These are phyloP conservation scores for Hanseniaspora taiwanica DNA, from an alignment of 805 yeast species.

Conservation along the genomic window DNA sequence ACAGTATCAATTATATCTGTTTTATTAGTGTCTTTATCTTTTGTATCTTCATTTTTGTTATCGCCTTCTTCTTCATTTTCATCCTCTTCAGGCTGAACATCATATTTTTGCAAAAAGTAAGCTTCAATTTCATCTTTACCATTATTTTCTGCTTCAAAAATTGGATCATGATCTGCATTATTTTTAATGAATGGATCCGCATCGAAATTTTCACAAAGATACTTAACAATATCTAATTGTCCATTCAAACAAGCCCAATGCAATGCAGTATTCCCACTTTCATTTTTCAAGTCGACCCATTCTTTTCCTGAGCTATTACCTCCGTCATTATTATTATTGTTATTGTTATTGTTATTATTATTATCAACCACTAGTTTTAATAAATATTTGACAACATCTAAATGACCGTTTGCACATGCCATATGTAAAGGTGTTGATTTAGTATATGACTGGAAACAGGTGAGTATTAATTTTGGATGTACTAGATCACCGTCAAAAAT, in stretches of 20 bases:
- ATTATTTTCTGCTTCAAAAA: constrained; percentile 79
- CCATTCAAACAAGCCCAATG: constrained; percentile 97
- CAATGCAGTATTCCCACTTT: constrained; percentile 82
- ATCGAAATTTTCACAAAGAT: constrained; percentile 56
- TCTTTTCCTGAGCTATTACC: constrained; percentile 23
- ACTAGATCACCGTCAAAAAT: constrained; percentile 49
- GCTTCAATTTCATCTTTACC: constrained; percentile 65
- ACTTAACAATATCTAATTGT: constrained; percentile 54
- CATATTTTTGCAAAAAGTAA: constrained; percentile 60
- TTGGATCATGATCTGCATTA: constrained; percentile 62
- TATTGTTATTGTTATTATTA: constrained; percentile 9
- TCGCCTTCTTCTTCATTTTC: constrained; percentile 28
- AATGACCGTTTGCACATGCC: constrained; percentile 93
- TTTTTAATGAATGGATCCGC: constrained; percentile 80
- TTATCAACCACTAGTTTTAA: constrained; percentile 31
- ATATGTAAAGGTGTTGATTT: constrained; percentile 74
- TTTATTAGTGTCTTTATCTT: constrained; percentile 20
- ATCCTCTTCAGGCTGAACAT: constrained; percentile 49
- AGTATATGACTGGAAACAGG: constrained; percentile 50
- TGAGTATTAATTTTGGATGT: constrained; percentile 29
- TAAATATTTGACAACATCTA: constrained; percentile 49
- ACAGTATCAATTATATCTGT: constrained; percentile 19
- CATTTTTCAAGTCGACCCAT: constrained; percentile 44
- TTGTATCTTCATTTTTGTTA: background rate
- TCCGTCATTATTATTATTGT: no score